These are phyloP conservation scores for Spergularia bocconei DNA, from an alignment of 148 eudicot genomes.

Conservation along the genomic window DNA sequence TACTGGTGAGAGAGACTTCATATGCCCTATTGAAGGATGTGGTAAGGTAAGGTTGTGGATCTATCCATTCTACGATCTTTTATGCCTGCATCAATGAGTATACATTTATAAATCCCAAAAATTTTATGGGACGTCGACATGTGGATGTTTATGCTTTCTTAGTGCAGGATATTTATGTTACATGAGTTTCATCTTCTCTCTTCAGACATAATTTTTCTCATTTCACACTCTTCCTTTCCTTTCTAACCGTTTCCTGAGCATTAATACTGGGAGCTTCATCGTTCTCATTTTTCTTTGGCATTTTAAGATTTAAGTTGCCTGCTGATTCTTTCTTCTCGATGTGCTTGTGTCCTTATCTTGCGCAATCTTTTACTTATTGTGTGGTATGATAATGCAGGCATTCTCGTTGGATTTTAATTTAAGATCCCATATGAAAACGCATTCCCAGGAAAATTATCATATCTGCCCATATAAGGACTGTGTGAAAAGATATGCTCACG, in stretches of 20 bases:
- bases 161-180: not conserved
- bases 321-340: not conserved
- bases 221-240: not conserved
- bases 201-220: not conserved
- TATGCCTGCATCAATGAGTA: not conserved
- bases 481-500: conserved; percentile 96
- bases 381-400: conserved; percentile 53
- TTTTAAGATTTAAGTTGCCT: not conserved
- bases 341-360: not conserved
- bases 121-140: not conserved
- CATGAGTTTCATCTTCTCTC: not conserved
- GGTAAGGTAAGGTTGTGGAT: conserved; percentile 95
- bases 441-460: conserved; percentile 97
- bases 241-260: not conserved
- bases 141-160: not conserved
- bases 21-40: conserved; percentile 95
- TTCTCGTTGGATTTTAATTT: conserved; percentile 95
- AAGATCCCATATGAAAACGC: conserved; percentile 97
- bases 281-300: not conserved
- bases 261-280: no score
- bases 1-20: conserved; percentile 90
- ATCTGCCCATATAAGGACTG: conserved; percentile 87
- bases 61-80: conserved; percentile 13
- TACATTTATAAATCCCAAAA: not conserved
- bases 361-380: conserved; percentile 17